Evolutionary conservation across 176 grass and related monocot genomes (phyloP).

Genomic region (Oryza nivara): DNA sequence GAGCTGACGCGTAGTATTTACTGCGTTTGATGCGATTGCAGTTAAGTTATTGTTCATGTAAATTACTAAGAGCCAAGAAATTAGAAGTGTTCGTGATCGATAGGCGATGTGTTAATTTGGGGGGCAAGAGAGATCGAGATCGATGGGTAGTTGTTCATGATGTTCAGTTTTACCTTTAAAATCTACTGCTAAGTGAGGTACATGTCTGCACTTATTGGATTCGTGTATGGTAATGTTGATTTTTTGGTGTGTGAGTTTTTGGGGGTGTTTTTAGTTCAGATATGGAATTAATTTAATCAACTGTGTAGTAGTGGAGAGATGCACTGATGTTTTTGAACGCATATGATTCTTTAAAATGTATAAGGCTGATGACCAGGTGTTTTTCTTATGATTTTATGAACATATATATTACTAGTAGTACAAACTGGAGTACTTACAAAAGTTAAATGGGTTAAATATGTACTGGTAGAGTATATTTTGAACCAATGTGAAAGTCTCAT

Average conservation of each 20-base stretch:
- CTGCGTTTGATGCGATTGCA: constrained; percentile 16
- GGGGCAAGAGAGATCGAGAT: neutral
- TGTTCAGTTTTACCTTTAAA: constrained; percentile 29
- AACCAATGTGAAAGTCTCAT: constrained; percentile 2
- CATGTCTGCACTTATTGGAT: constrained; percentile 5
- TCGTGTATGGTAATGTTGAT: neutral
- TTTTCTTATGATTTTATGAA: neutral
- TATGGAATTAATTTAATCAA: neutral
- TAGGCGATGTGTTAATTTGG: neutral
- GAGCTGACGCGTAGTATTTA: neutral
- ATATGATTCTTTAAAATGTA: neutral
- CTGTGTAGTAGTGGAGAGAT: neutral
- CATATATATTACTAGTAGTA: neutral
- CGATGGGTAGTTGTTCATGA: neutral
- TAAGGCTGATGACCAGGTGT: neutral
- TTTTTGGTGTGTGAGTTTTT: neutral
- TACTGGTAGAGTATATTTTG: neutral
- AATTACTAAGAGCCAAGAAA: constrained; percentile 27
- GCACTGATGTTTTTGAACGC: neutral
- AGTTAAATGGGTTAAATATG: neutral
- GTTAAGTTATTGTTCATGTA: constrained; percentile 40
- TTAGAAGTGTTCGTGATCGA: neutral
- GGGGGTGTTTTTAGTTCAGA: neutral
- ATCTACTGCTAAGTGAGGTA: constrained; percentile 20
- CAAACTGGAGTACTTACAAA: neutral